These are phyloP conservation scores for Alternaria conjuncta DNA, from an alignment of 2,329 filamentous ascomycete species.

Conservation along the genomic window DNA sequence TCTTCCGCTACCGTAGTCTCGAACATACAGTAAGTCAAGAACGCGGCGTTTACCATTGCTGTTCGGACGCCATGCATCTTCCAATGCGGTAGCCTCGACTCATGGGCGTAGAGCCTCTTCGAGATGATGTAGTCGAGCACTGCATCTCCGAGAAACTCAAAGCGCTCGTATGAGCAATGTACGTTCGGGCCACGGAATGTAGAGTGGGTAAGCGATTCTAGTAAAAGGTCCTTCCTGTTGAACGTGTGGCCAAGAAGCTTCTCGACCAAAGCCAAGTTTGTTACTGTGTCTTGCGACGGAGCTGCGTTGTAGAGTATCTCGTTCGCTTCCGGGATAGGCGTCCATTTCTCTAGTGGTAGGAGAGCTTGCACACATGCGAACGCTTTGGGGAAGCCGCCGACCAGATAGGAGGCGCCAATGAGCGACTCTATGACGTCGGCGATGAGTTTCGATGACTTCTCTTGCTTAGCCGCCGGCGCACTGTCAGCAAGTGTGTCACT, in stretches of 20 bases:
- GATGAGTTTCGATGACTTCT: conserved; percentile 76
- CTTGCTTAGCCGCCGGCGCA: conserved; percentile 34
- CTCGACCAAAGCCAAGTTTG: conserved; percentile 59
- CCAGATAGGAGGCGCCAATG: conserved; percentile 75
- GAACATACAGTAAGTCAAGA: conserved; percentile 79
- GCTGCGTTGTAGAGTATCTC: conserved; percentile 34
- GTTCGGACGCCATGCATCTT: conserved; percentile 80
- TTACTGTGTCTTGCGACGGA: conserved; percentile 13
- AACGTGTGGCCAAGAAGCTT: conserved; percentile 75
- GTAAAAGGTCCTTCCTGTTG: conserved; percentile 66
- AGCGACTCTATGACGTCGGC: conserved; percentile 89
- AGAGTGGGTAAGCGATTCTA: conserved; percentile 82
- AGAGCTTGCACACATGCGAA: conserved; percentile 65
- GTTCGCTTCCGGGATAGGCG: conserved; percentile 28
- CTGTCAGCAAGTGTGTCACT: conserved; percentile 47
- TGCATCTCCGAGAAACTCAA: conserved; percentile 89
- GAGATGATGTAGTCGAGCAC: conserved; percentile 81
- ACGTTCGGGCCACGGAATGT: conserved; percentile 58
- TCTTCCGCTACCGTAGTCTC: conserved; percentile 55
- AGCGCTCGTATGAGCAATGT: conserved; percentile 69
- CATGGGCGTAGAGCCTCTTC: conserved; percentile 61
- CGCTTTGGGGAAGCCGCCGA: conserved; percentile 71
- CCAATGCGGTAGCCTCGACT: conserved; percentile 57
- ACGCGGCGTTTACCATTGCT: conserved; percentile 78
- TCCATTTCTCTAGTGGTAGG: conserved; percentile 66